phyloP scores from a whole-genome alignment of 345 rosid genomes.

The Syzygium aromaticum region DNA sequence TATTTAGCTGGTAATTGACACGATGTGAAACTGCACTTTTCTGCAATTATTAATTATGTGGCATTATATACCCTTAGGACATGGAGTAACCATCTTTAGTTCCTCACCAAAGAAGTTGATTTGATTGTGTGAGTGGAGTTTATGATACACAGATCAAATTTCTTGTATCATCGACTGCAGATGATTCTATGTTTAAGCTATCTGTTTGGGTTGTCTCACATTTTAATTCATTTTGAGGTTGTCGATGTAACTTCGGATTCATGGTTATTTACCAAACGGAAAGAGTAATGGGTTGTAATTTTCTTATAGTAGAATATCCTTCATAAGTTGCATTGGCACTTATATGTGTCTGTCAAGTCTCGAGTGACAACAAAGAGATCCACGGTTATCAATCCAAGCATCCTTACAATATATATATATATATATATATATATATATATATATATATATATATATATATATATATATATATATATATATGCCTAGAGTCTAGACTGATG shows the following conservation, averaged over 20 bases:
- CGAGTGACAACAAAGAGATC: not conserved
- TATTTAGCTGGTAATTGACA: not conserved
- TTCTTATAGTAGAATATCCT: not conserved
- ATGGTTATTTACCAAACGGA: not conserved
- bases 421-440: no score
- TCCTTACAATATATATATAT: not conserved
- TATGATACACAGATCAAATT: not conserved
- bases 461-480: no score
- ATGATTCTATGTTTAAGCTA: not conserved
- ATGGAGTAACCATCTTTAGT: not conserved
- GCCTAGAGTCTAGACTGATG: not conserved
- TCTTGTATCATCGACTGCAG: not conserved
- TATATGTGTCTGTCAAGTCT: not conserved
- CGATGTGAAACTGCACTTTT: not conserved
- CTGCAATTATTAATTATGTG: not conserved
- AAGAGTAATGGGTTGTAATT: not conserved
- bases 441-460: no score
- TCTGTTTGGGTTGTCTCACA: not conserved
- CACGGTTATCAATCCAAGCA: not conserved
- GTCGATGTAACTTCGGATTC: not conserved
- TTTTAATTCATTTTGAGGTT: not conserved
- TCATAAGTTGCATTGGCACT: not conserved
- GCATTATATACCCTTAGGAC: not conserved
- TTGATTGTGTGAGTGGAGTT: not conserved
- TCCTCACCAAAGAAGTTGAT: not conserved